Base-by-base conservation (phyloP, 345 rosid genomes). In the Heritiera littoralis region DNA sequence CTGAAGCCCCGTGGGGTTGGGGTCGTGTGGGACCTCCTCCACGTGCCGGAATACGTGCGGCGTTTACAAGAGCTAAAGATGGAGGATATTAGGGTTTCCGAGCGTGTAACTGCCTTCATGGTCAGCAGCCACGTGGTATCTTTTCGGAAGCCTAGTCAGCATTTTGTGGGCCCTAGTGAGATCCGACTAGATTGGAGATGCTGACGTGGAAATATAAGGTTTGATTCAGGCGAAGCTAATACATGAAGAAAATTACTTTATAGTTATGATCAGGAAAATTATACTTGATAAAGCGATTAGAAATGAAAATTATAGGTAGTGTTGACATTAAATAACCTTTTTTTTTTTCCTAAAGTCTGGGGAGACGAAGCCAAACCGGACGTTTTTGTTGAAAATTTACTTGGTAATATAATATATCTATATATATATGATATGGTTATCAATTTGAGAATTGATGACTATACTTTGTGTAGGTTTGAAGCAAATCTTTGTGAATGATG, bases 81-180 rank as follows among this genome's bases (percentile, higher is more conserved):
- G 99, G 99, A 92, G 59, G 97, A 93, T 32, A 87, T 95, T 20
- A 83, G 81, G 68, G 95, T 93, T 12, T 95, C 99, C 1, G 88
- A 94, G 54, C 87, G 95, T 14, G 95, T 93, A 32, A 95, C 98
- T 2, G 98, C 99, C 48, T 95, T 92, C 85, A 95, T 95, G 99
- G 91, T 87, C 28, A 88, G 93, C 80, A 93, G 98, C 86, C 98
- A 91, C 88, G 91, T 95, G 30, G 92, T 95, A 4, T 90, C 97
- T 3, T 93, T 95, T 64, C 82, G 84, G 80, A 95, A 92, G 89
- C 98, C 98, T 6, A 81, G 84, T 85, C 93, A 92, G 82, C 93
- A 88, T 77, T 72, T 85, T 6, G 70, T 75, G 28, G 94, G 95
- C 0, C 83, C 85, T 5, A 86, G 85, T 0, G 99, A 95, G 80